Base-by-base conservation (phyloP, 169 alveolate genomes). In the Theileria orientalis region DNA sequence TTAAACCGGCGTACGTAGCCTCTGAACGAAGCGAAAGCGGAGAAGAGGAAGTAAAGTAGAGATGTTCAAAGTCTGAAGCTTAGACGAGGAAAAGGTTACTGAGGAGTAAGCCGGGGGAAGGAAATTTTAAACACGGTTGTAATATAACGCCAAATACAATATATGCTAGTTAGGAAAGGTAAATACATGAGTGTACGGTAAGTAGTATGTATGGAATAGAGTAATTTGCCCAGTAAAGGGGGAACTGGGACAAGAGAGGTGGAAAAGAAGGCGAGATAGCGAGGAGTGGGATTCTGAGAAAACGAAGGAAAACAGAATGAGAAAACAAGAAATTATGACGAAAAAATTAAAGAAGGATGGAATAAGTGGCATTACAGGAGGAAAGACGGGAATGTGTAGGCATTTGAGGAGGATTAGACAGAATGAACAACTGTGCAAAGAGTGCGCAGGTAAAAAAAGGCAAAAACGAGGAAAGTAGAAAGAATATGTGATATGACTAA, bases 361-460 rank as follows among this genome's bases (percentile, higher is more conserved):
- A 37, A 37, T 37, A 37, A 37, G 44, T 37, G 44, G 44, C 5
- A 37, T 5, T 7, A 37, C 5, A 9, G 44, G 9, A 37, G 44
- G 44, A 37, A 9, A 37, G 30, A 30, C 27, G 32, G 1, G 1
- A 16, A 62, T 62, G 72, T 44, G 57, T 44, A 42, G 35, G 30
- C 2, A 32, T 62, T 16, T 16, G n/a, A n/a, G n/a, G n/a, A 30
- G 57, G 56, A 7, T 35, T 42, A 62, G 72, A 40, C 72, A 62
- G 57, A 23, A 6, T 19, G 33, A 33, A 62, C 72, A 62, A 40
- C 72, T 62, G 72, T 62, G 72, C 72, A 62, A 42, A 23, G 46
- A 62, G 72, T 62, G 72, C 72, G 40, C 72, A 62, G 66, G 37
- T 32, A 56, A 27, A 52, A 56, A 19, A 2, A 9, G 19, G 72